These are phyloP conservation scores for Populus hybrid DNA, from an alignment of 441 rosid genomes.

Conservation along the genomic window DNA sequence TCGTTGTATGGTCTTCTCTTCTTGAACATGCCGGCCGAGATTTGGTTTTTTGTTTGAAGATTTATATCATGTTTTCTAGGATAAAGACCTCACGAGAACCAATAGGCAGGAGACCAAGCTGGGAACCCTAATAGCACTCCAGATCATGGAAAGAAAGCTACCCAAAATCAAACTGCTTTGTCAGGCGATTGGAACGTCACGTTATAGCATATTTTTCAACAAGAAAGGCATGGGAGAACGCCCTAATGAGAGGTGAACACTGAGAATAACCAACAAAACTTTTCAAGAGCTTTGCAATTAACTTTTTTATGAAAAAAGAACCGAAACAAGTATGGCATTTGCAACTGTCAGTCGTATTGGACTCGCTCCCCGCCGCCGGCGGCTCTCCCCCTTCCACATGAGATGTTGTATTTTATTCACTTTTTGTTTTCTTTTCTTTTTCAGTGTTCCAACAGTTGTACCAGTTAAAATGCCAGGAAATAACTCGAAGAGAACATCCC, in stretches of 20 bases:
- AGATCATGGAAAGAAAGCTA: too few relatives aligned
- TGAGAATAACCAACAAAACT: slow-evolving; percentile 18
- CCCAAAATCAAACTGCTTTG: too few relatives aligned
- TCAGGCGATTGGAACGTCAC: too few relatives aligned
- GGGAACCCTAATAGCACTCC: too few relatives aligned
- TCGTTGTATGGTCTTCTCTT: too few relatives aligned
- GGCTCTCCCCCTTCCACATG: slow-evolving; percentile 14
- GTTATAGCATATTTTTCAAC: neutral
- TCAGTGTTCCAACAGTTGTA: slow-evolving; percentile 35
- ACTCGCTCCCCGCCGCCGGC: slow-evolving; percentile 17
- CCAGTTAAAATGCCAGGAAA: slow-evolving; percentile 51
- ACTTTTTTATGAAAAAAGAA: slow-evolving; percentile 11
- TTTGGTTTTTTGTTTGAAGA: too few relatives aligned
- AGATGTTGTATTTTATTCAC: slow-evolving; percentile 12
- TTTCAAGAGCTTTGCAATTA: slow-evolving; percentile 33
- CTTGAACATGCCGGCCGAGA: too few relatives aligned
- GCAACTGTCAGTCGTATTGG: slow-evolving; percentile 46
- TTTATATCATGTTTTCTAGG: too few relatives aligned
- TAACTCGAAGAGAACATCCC: slow-evolving; percentile 31
- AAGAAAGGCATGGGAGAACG: neutral
- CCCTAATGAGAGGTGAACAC: too few relatives aligned
- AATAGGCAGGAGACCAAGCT: too few relatives aligned
- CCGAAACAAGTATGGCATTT: slow-evolving; percentile 36
- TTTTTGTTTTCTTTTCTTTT: neutral
- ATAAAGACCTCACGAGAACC: too few relatives aligned